Evolutionary conservation across 176 grass and related monocot genomes (phyloP).

Genomic region (Oryza brachyantha): DNA sequence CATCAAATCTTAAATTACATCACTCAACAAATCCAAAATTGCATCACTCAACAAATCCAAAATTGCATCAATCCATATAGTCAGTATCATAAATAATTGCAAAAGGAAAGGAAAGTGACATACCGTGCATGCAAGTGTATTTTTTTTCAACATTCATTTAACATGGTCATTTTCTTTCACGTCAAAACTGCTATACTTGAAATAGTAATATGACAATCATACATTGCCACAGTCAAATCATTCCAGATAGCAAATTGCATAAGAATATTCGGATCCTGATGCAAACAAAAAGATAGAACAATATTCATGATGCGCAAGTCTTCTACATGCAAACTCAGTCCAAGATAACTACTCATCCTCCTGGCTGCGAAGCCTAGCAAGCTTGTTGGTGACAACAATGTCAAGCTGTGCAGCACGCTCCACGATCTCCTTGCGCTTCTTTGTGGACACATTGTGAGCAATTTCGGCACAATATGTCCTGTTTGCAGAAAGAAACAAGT

Average conservation of each 20-base stretch:
- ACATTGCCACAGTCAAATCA: not conserved
- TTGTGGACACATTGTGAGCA: constrained; percentile 54
- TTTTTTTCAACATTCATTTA: not conserved
- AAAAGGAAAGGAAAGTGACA: not conserved
- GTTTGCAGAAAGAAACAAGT: not conserved
- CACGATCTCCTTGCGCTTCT: constrained; percentile 69
- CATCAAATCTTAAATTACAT: not conserved
- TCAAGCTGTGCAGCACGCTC: constrained; percentile 71
- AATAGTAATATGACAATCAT: not conserved
- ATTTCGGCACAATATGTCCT: constrained; percentile 74
- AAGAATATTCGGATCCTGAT: not conserved
- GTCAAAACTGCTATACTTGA: constrained; percentile 9
- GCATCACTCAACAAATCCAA: not conserved
- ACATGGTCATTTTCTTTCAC: not conserved
- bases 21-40: not conserved
- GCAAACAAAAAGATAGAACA: not conserved
- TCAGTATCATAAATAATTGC: not conserved
- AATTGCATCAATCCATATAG: not conserved
- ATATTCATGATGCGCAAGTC: not conserved
- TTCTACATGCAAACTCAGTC: constrained; percentile 1
- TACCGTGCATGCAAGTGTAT: not conserved
- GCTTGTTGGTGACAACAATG: constrained; percentile 69
- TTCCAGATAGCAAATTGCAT: not conserved
- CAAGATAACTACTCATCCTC: constrained; percentile 53
- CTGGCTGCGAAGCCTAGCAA: constrained; percentile 67